Evolutionary conservation across 805 yeast species (phyloP).

Genomic region (Zygotorulaspora danielsina): DNA sequence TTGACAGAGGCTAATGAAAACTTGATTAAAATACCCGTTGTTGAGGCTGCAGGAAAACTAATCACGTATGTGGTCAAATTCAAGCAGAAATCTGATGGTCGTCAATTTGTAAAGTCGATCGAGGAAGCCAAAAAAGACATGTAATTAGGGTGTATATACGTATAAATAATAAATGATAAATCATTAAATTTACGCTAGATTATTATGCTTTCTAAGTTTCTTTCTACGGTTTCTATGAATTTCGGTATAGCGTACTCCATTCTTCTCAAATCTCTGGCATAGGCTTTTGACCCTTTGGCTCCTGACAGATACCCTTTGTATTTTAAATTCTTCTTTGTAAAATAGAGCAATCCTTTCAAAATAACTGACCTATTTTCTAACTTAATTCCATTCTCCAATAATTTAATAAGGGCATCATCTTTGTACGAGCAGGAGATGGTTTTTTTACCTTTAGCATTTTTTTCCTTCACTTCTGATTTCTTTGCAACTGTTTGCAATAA

Average conservation of each 20-base stretch:
- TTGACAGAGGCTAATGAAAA: constrained; percentile 56
- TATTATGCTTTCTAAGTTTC: constrained; percentile 16
- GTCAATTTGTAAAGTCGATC: constrained; percentile 31
- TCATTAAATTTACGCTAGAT: neutral
- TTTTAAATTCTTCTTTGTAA: constrained; percentile 27
- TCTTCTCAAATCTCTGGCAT: constrained; percentile 32
- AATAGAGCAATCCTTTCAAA: constrained; percentile 35
- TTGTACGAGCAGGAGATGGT: constrained; percentile 26
- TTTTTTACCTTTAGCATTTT: constrained; percentile 30
- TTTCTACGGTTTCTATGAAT: constrained; percentile 15
- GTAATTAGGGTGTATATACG: constrained; percentile 16
- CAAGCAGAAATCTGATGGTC: constrained; percentile 45
- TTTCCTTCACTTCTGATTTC: constrained; percentile 48
- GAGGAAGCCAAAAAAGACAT: constrained; percentile 33
- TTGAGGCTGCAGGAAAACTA: constrained; percentile 52
- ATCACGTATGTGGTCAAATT: constrained; percentile 71
- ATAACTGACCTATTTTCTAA: constrained; percentile 28
- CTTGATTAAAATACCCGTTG: constrained; percentile 61
- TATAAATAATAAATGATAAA: constrained; percentile 2
- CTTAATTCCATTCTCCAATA: constrained; percentile 22
- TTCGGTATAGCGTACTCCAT: constrained; percentile 29
- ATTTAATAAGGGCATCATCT: constrained; percentile 28
- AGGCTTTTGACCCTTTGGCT: constrained; percentile 18
- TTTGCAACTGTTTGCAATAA: constrained; percentile 62
- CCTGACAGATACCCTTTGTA: constrained; percentile 23